Evolutionary conservation across 2,329 filamentous ascomycete genomes (phyloP).

Genomic region (Monosporascus sp.): DNA sequence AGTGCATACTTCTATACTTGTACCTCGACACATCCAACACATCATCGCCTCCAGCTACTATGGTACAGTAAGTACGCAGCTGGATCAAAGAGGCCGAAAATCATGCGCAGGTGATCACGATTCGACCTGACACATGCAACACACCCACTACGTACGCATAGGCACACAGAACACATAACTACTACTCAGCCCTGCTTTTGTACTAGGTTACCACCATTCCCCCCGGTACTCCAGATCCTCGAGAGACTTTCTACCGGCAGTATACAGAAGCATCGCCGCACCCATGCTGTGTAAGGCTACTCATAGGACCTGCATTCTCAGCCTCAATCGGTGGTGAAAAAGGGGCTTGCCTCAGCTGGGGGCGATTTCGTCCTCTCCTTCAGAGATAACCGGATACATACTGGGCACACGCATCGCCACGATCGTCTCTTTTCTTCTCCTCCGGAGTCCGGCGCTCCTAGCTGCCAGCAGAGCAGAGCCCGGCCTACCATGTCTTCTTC

Average conservation of each 20-base stretch:
- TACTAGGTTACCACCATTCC: no score
- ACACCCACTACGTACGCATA: background rate
- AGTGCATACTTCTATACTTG: background rate
- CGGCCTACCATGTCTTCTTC: constrained; percentile 48
- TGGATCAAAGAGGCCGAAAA: no score
- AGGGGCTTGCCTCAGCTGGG: background rate
- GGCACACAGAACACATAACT: background rate
- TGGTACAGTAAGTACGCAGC: no score
- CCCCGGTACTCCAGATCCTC: no score
- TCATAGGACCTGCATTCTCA: background rate
- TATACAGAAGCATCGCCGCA: background rate
- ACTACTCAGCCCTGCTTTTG: no score
- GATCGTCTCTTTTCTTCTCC: background rate
- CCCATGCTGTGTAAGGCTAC: background rate
- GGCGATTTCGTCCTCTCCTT: background rate
- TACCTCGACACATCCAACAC: background rate
- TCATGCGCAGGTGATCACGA: background rate
- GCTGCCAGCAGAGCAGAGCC: background rate
- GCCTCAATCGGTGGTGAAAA: background rate
- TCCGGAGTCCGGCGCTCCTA: background rate
- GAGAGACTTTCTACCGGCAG: no score
- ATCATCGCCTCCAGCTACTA: background rate
- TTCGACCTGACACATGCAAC: background rate
- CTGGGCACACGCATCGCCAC: background rate
- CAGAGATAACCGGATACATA: no score